Conservation (phyloP, 768 basidiomycete species). For the Trametes meyenii region DNA sequence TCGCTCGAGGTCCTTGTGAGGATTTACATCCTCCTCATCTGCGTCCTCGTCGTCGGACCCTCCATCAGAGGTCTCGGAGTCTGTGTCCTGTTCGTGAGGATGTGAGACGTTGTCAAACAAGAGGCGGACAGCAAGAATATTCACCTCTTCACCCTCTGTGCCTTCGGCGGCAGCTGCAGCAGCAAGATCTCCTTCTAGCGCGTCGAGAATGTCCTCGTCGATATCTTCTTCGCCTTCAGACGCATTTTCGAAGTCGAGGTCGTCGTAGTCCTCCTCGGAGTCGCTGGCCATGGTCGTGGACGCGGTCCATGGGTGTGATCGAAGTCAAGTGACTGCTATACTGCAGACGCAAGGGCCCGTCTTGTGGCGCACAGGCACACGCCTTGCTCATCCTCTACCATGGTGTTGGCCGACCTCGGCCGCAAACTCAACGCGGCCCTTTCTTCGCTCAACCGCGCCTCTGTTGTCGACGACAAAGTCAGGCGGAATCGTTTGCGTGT, state of each 20-base stretch:
- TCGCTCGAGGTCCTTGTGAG: conserved; percentile 54
- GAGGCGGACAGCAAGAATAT: conserved; percentile 26
- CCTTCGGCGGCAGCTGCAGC: conserved; percentile 49
- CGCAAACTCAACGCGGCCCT: conserved; percentile 92
- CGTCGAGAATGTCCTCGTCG: conserved; percentile 65
- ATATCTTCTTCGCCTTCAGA: conserved; percentile 54
- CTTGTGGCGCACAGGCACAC: conserved; percentile 1
- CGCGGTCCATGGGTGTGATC: conserved; percentile 18
- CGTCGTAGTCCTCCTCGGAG: conserved; percentile 68
- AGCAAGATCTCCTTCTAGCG: conserved; percentile 49
- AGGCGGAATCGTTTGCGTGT: conserved; percentile 20
- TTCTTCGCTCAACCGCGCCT: conserved; percentile 81
- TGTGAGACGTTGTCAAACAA: conserved; percentile 11
- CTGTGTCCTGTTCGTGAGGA: conserved; percentile 48
- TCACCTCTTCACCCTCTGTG: conserved; percentile 73
- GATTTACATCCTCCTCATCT: conserved; percentile 47
- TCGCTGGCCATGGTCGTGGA: conserved; percentile 53
- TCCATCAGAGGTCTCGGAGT: conserved; percentile 62
- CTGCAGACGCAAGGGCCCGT: background rate
- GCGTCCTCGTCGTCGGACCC: conserved; percentile 43
- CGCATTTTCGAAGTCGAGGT: conserved; percentile 57
- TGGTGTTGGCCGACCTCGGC: conserved; percentile 97
- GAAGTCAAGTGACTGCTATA: conserved; percentile 21
- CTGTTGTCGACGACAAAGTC: conserved; percentile 92
- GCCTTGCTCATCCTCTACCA: conserved; percentile 37